Conservation (phyloP, 257 asterid species). For the Jaltomata sinuosa region DNA sequence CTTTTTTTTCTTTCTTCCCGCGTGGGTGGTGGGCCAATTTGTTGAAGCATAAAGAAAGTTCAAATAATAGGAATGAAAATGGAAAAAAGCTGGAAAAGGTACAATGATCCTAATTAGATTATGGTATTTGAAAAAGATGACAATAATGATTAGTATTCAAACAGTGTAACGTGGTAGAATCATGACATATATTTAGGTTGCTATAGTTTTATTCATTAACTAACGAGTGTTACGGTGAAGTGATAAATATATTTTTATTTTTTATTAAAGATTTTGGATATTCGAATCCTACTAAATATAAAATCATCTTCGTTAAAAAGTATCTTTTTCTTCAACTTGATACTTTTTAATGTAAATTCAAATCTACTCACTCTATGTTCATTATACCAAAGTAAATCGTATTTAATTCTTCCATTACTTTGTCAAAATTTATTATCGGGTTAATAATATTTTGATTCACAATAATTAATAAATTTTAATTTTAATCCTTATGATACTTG, state of each 20-base stretch:
- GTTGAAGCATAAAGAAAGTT: background rate
- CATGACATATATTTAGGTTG: background rate
- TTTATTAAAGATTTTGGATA: background rate
- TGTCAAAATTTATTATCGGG: too few species aligned
- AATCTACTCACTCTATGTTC: too few species aligned
- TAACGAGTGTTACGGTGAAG: background rate
- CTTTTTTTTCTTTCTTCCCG: background rate
- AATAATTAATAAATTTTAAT: too few species aligned
- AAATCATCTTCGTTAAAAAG: fast-evolving
- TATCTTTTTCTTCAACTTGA: background rate
- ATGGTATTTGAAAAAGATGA: background rate
- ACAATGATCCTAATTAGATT: background rate
- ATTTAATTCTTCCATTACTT: too few species aligned
- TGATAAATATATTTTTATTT: background rate
- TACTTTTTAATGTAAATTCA: background rate
- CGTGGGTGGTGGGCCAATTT: background rate
- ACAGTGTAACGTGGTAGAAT: background rate
- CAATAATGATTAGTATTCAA: background rate
- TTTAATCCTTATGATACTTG: too few species aligned
- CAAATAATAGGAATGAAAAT: background rate
- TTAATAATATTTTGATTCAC: too few species aligned
- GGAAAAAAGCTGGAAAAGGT: background rate
- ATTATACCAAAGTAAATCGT: too few species aligned
- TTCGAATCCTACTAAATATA: background rate
- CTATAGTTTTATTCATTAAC: background rate